Evolutionary conservation across 2,329 filamentous ascomycete species (phyloP), one percentile per base, ranked within the genome.

Genomic region (Chalaropsis ovoidea): DNA sequence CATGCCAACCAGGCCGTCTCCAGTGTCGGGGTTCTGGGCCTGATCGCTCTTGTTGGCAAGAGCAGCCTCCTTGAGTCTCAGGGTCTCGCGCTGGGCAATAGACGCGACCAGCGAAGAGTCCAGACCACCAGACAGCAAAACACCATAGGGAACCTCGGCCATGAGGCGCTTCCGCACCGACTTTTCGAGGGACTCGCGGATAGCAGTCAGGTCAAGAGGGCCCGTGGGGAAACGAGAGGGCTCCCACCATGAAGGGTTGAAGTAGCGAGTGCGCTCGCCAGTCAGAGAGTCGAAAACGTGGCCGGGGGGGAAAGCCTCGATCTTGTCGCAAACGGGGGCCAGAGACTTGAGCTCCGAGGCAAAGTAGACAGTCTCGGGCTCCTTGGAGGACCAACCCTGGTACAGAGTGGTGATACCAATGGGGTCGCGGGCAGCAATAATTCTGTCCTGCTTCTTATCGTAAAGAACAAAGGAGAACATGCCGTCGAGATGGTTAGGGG

Each of bases 381-480:
- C 88, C 74, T 86, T 79, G 71, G 89, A 95, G 56, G 88, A 89
- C 80, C 90, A 90, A 72, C 94, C 94, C 77, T 96, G 89, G 80
- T 99, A 99, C 76, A 99, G 91, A 69, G 90, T 96, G 70, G 92
- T 97, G 76, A 99, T 87, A 72, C 94, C 94, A 72, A 99, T 96
- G 43, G 94, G 94, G 76, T 99, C 94, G 74, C 94, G 87, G 65
- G 94, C 94, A 67, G 94, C 94, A 73, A 99, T 86, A 69, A 91
- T 89, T 70, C 94, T 88, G 80, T 99, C 89, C 76, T 91, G 86
- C 71, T 85, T 87, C 83, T 95, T 96, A 80, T 99, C 94, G 78
- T 96, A 96, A 64, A 99, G 84, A 66, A 99, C 92, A 79, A 95
- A 99, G 17, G 93, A 96, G 83, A 99, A 99, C 94, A 99, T 99